These are phyloP conservation scores for Angophora floribunda DNA, from an alignment of 345 rosid species.

Conservation along the genomic window DNA sequence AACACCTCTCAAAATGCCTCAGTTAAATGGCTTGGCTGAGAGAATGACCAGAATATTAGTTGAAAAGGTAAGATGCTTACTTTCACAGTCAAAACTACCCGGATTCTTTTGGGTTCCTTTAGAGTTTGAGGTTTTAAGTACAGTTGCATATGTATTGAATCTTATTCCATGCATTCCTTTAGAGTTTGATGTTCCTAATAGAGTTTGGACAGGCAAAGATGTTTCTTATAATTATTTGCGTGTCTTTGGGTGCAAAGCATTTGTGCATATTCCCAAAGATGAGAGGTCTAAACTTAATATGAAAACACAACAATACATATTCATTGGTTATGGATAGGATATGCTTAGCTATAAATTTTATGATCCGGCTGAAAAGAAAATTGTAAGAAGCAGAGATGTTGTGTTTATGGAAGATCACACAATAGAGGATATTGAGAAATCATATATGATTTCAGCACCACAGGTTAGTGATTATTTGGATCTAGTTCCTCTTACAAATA, in stretches of 20 bases:
- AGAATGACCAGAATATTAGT: neutral
- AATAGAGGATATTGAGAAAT: neutral
- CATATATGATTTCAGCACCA: neutral
- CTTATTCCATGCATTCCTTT: neutral
- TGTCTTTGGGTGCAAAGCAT: neutral
- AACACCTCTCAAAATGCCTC: neutral
- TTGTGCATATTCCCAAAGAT: neutral
- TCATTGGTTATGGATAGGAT: neutral
- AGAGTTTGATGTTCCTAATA: neutral
- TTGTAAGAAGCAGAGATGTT: neutral
- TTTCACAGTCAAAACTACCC: neutral
- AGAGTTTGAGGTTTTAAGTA: neutral
- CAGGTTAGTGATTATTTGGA: no score
- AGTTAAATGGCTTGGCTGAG: constrained; percentile 1
- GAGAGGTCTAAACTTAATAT: neutral
- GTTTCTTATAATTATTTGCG: neutral
- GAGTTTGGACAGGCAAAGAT: neutral
- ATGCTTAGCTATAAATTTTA: neutral
- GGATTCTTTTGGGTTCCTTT: neutral
- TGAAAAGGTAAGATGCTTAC: neutral
- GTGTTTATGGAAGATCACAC: neutral
- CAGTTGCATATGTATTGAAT: neutral
- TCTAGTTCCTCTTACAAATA: no score
- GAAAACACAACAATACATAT: neutral
- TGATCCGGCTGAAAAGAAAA: neutral